Percentiles rank a stretch among this genome's conserved stretches.
Conservation (phyloP, 345 rosid species). For the Eucalyptus curtisii region DNA sequence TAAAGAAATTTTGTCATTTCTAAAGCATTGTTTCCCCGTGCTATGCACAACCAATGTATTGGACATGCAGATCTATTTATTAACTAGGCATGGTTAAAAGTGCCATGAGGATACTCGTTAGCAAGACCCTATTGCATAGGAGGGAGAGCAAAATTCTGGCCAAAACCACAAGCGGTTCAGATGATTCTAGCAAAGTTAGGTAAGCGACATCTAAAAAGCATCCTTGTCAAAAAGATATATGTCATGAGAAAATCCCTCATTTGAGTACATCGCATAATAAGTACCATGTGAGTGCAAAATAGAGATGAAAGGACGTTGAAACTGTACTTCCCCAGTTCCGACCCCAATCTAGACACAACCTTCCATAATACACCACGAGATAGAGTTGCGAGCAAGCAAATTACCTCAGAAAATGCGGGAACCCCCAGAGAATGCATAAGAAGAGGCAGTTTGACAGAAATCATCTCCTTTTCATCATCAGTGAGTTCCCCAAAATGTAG, state of each 20-base stretch:
- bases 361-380: neutral
- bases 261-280: neutral
- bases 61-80: neutral
- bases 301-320: neutral
- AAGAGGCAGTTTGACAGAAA: slow-evolving; percentile 31
- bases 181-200: neutral
- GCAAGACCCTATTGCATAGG: neutral
- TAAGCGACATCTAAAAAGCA: neutral
- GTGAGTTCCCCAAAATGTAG: slow-evolving; percentile 47
- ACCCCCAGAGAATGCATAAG: slow-evolving; percentile 67
- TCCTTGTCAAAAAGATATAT: neutral
- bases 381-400: neutral
- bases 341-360: neutral
- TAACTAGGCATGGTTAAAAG: neutral
- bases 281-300: neutral
- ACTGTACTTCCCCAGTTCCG: neutral
- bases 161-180: neutral
- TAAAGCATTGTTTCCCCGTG: neutral
- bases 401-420: slow-evolving; percentile 77
- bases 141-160: neutral
- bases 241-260: neutral
- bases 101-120: neutral
- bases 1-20: neutral
- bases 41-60: neutral
- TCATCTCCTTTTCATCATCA: slow-evolving; percentile 35